Base-by-base conservation (phyloP, 2,329 filamentous ascomycete species). In the Penicillium freii region DNA sequence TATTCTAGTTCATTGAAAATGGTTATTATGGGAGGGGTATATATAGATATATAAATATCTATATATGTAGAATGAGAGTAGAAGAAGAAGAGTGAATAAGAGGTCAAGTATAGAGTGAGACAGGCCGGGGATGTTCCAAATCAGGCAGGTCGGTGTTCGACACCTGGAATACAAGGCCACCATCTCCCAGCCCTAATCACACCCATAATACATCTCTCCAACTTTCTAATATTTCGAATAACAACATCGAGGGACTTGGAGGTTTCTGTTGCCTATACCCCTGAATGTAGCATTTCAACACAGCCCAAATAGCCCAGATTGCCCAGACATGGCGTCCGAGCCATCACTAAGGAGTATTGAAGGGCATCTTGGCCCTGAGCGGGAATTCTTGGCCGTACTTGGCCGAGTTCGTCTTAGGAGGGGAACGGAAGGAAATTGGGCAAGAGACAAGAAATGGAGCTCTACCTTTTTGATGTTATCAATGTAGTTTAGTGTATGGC, bases 111-210 rank as follows among this genome's bases (percentile, higher is more conserved):
- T 42, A 21, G 23, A 43, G n/a, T 15, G 31, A 33, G 29, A 19
- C 31, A 17, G 9, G n/a, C n/a, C n/a, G n/a, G n/a, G n/a, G 13
- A n/a, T 7, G 2, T 45, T 52, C 39, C 31, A 2, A 45, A 34
- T 34, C 9, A 8, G 50, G 39, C n/a, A 29, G 25, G 23, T 49
- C 13, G 15, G 11, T 44, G 10, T 19, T 36, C 0, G 39, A 52
- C 39, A 45, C 50, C 50, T 29, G 21, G 17, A 34, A 36, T 4
- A 17, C 39, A 45, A 45, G 50, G 31, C 49, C 29, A 44, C 17
- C 1, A 27, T 45, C 1, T 17, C 17, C 11, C n/a, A 31, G 34
- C 39, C 49, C 49, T 45, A 43, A 33, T 13, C 19, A 23, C 19
- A 48, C 9, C 13, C 11, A 38, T 19, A 15, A 25, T 25, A 17